phyloP scores from a whole-genome alignment of 805 yeast genomes.

The Naumovozyma baii region DNA sequence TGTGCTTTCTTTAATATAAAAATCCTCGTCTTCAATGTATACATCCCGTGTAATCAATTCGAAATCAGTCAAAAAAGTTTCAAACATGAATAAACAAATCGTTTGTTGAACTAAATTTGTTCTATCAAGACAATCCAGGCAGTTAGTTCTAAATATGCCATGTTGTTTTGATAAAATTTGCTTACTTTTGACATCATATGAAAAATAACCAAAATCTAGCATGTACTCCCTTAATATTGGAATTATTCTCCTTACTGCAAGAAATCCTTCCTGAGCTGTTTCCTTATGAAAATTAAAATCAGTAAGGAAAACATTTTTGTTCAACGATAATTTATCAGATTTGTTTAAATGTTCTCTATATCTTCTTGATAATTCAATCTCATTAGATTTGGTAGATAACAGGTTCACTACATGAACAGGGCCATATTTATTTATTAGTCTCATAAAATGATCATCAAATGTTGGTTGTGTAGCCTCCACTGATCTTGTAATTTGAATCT shows the following conservation, averaged over 20 bases:
- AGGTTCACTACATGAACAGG: constrained; percentile 78
- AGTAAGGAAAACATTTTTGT: constrained; percentile 43
- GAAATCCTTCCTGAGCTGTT: constrained; percentile 79
- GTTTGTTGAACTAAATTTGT: constrained; percentile 85
- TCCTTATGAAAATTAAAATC: constrained; percentile 92
- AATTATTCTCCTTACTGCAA: constrained; percentile 64
- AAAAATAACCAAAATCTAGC: constrained; percentile 72
- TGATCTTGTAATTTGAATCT: constrained; percentile 78
- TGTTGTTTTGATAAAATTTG: constrained; percentile 62
- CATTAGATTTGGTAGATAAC: constrained; percentile 69
- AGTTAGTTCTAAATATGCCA: constrained; percentile 87
- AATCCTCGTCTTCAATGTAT: constrained; percentile 38
- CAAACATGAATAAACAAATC: constrained; percentile 60
- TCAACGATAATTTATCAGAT: constrained; percentile 26
- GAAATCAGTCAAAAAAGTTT: constrained; percentile 39
- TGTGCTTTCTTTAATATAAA: constrained; percentile 62
- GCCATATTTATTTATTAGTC: constrained; percentile 65
- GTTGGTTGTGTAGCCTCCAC: constrained; percentile 87
- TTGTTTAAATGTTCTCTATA: constrained; percentile 50
- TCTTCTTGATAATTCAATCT: constrained; percentile 57
- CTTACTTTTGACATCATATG: constrained; percentile 48
- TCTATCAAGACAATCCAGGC: constrained; percentile 89
- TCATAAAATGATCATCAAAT: constrained; percentile 71
- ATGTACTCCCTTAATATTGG: constrained; percentile 55
- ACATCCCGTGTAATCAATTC: constrained; percentile 20